A percentile compares a stretch with the other conserved stretches of the same genome.
phyloP scores from a whole-genome alignment of 73 alveolate genomes.

The Paramecium primaurelia region DNA sequence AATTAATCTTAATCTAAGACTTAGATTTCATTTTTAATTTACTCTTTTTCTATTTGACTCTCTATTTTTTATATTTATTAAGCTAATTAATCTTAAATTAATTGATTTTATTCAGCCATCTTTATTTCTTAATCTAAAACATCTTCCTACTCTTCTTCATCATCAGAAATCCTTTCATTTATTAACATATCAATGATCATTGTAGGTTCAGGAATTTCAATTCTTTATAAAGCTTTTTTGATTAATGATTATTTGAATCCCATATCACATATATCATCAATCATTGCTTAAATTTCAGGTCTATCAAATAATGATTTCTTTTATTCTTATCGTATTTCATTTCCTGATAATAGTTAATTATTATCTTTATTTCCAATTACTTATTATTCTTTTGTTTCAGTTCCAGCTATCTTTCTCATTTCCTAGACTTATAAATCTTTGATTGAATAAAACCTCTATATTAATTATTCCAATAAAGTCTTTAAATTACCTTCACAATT shows the following conservation, averaged over 20 bases:
- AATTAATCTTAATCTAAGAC: background rate
- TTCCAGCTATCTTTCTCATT: background rate
- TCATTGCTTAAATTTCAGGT: conserved; percentile 9
- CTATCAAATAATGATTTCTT: background rate
- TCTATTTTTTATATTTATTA: background rate
- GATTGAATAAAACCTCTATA: background rate
- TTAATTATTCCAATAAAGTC: background rate
- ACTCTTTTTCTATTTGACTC: background rate
- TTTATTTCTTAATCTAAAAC: background rate
- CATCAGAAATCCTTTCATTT: conserved; percentile 31
- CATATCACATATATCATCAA: background rate
- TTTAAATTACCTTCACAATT: background rate
- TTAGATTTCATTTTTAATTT: background rate
- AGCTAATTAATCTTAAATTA: background rate
- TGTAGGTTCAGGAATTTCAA: conserved; percentile 38
- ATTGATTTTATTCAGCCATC: background rate
- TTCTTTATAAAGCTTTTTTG: background rate
- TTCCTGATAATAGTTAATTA: background rate
- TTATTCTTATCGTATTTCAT: background rate
- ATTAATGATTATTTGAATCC: background rate
- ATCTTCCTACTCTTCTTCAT: conserved; percentile 38
- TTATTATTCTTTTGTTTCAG: background rate
- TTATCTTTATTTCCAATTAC: background rate
- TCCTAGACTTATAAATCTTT: background rate
- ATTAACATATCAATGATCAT: conserved; percentile 27